Evolutionary conservation across 1,284 basidiomycete genomes (phyloP).

Genomic region (Ganoderma multipileum): DNA sequence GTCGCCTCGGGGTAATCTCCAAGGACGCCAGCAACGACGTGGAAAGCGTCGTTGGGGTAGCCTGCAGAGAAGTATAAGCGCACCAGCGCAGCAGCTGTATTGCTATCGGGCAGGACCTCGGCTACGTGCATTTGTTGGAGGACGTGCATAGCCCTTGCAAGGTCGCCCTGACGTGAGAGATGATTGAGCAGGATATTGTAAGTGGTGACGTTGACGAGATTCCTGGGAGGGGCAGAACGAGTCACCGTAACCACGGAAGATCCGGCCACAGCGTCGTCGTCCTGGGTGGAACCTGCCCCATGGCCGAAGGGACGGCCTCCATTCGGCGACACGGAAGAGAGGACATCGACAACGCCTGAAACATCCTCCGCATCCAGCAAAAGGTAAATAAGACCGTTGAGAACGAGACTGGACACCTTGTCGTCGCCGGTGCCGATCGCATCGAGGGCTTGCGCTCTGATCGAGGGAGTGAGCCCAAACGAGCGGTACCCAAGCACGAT

Average conservation of each 20-base stretch:
- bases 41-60: conserved; percentile 53
- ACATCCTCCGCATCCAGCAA: conserved; percentile 64
- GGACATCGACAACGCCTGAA: conserved; percentile 48
- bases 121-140: conserved; percentile 54
- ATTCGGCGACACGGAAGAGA: conserved; percentile 54
- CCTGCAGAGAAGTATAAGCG: conserved; percentile 59
- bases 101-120: conserved; percentile 53
- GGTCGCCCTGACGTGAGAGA: conserved; percentile 52
- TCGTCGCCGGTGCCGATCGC: conserved; percentile 48
- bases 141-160: conserved; percentile 53
- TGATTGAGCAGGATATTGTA: conserved; percentile 71
- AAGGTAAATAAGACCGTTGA: conserved; percentile 71
- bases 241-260: not conserved
- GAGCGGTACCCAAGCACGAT: conserved; percentile 64
- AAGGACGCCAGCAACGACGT: conserved; percentile 56
- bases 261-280: conserved; percentile 34
- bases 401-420: conserved; percentile 51
- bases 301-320: conserved; percentile 26
- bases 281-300: conserved; percentile 44
- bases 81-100: conserved; percentile 58
- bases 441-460: conserved; percentile 59
- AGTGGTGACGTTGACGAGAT: conserved; percentile 54
- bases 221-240: conserved; percentile 41
- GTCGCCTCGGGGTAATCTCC: conserved; percentile 31
- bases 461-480: conserved; percentile 62